Base-by-base conservation (phyloP, 148 eudicot species). In the Chenopodium album region DNA sequence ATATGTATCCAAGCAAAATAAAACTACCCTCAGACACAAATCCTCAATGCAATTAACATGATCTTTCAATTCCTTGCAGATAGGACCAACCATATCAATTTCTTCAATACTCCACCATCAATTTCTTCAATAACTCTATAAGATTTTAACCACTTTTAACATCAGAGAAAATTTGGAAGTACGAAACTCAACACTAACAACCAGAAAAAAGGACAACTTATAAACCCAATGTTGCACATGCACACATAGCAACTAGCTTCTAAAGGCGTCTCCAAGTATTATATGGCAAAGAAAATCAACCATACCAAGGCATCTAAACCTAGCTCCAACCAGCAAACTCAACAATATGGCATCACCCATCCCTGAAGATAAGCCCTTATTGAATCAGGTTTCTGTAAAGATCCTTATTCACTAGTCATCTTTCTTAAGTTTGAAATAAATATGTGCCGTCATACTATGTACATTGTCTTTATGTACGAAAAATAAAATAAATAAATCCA, bases 311-410 rank as follows among this genome's bases (percentile, higher is more conserved):
- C 31, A 69, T 78, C 28, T 32, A 54, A 46, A 77, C 14, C 37
- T 47, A 23, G 68, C 60, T 26, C 60, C 80, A 65, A 12, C 44
- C 7, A 41, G 20, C 20, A 70, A 32, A 64, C 4, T 48, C 59
- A 4, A 77, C 10, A 64, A 22, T 47, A 64, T 64, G 68, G 56
- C 70, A 64, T 77, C 80, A 44, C 17, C 44, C 71, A 64, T 12
- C 62, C 32, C 13, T 7, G 19, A 66, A 28, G 56, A 78, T 71
- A 78, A 28, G 14, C 8, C 60, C 63, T 2, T 28, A n/a, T 19
- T 3, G 34, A 67, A 47, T 78, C 34, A 22, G 11, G 46, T 48
- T 46, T 29, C 47, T 20, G 23, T 3, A 47, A 66, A 47, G 32
- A 31, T n/a, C 44, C 7, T 26, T 9, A 78, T 62, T 14, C 26